Evolutionary conservation across 2,329 filamentous ascomycete species (phyloP), one percentile per base, ranked within the genome.

Genomic region (Cladophialophora bantiana): DNA sequence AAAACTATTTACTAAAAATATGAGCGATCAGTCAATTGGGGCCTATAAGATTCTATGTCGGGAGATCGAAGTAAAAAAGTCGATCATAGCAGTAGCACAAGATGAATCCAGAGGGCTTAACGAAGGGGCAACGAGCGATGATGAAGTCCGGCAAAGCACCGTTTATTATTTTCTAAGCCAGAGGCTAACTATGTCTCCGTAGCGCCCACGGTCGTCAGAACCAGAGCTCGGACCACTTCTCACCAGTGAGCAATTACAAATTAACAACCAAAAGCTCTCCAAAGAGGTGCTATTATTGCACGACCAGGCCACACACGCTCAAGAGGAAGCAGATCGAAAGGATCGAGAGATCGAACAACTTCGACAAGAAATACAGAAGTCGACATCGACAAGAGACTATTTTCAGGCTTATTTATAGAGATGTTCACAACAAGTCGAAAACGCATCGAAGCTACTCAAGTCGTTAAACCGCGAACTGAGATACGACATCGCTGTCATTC

Each of bases 311-410:
- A 52, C 40, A 61, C 10, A 61, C 34, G n/a, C 56, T 59, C 36
- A 59, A 40, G 56, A 45, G 35, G 36, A 59, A 59, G 36, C 34
- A 61, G 7, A 61, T 48, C 58, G 58, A 61, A 61, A 61, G 58
- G 58, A 61, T 61, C 40, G 40, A 52, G 42, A 61, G 58, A 61
- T 31, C 15, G 58, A 26, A 61, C 20, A 52, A 61, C 58, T 61
- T 61, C 58, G 58, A 61, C 9, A 61, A 40, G 58, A 61, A 32
- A 61, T 61, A 61, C 40, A 35, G 58, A 61, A 61, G 58, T 52
- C 34, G 26, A 61, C 20, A 52, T 52, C 40, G 20, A 61, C 58
- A 35, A 52, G 58, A 61, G 40, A 61, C 34, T 61, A 61, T 61
- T 52, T 34, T 61, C 40, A 61, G 52, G 10, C 9, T 18, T 6